phyloP scores from a whole-genome alignment of 2,329 filamentous ascomycete genomes.

The Cytospora piceae region DNA sequence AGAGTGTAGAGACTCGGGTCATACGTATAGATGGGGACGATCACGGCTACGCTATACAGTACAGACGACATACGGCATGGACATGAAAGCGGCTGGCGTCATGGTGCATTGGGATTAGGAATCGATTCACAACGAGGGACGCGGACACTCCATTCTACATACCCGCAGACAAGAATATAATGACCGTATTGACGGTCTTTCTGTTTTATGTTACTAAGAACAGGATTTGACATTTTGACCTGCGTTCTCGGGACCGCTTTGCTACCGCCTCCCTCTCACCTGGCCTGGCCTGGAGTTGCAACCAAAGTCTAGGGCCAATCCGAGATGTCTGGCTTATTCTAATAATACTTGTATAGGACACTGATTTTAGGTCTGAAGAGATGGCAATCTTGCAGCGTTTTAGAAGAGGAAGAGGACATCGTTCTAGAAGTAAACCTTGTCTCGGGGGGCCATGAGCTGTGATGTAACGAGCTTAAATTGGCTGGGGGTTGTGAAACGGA shows the following conservation, averaged over 20 bases:
- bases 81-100: not conserved
- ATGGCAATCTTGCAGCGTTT: no score
- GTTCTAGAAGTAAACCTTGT: not conserved
- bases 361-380: no score
- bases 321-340: not conserved
- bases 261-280: not conserved
- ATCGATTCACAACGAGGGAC: not conserved
- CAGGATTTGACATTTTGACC: not conserved
- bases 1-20: not conserved
- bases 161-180: not conserved
- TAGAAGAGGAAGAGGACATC: not conserved
- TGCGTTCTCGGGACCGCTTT: not conserved
- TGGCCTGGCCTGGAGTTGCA: no score
- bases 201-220: not conserved
- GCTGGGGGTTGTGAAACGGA: not conserved
- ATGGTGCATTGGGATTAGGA: not conserved
- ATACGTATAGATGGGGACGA: not conserved
- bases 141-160: not conserved
- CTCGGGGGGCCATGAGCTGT: not conserved
- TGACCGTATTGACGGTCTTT: not conserved
- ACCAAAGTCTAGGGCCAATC: not conserved
- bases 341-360: no score
- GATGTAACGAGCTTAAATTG: not conserved
- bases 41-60: not conserved
- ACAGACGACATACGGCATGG: conserved; percentile 3